Base-by-base conservation (phyloP, 805 yeast species). In the Metschnikowia koreensis region DNA sequence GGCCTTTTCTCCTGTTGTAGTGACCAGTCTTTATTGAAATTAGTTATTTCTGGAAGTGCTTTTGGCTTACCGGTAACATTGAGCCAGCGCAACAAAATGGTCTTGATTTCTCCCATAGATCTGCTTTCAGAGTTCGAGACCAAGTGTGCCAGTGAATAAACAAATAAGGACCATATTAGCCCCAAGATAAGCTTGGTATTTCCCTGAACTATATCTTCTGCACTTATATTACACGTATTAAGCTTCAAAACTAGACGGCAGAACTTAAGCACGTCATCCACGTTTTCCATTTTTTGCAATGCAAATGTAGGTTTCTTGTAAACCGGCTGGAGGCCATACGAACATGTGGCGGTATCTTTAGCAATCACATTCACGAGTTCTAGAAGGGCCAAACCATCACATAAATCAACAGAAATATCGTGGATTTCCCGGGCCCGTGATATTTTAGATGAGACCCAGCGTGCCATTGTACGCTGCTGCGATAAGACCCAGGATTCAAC, bases 11-110 rank as follows among this genome's bases (percentile, higher is more conserved):
- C 75, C 34, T 50, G 51, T 63, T 70, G 73, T 29, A 70, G 51
- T 8, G 76, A 73, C 88, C 88, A 84, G 57, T 81, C 77, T 37
- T 74, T 64, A 38, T 80, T 70, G 63, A 84, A 84, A 61, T 84
- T 82, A 11, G 65, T 53, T 29, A 84, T 61, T 16, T 53, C 48
- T 2, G 56, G 60, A 27, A 63, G 52, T 17, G 62, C 64, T 41
- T 61, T 54, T 38, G 59, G 55, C 44, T 58, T 55, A 17, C 60
- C 48, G 7, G 65, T 55, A 40, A 47, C 51, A 58, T 81, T 83
- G 51, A 85, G 73, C 89, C 89, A 84, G 10, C 72, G 59, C 44
- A 80, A 61, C 43, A 74, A 55, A 26, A 68, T 61, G 16, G 52
- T 13, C 54, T 70, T 73, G 37, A 74, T 65, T 51, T 71, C 66